Conservation (phyloP, 306 rosid species). For the Vigna angularis region DNA sequence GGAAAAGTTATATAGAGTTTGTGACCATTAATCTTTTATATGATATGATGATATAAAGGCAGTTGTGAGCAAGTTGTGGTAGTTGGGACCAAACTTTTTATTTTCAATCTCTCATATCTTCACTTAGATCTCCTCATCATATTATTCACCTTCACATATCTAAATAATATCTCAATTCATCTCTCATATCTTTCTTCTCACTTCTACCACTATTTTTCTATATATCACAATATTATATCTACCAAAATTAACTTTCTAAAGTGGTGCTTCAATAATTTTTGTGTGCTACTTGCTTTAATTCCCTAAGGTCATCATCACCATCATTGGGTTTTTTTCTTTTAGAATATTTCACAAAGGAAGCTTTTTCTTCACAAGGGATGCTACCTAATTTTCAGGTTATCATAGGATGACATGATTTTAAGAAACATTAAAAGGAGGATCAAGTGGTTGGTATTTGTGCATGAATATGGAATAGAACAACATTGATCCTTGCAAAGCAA, state of each 20-base stretch:
- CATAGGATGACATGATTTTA: conserved; percentile 9
- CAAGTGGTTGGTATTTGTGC: conserved; percentile 12
- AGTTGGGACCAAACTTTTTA: conserved; percentile 1
- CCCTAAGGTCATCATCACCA: conserved; percentile 23
- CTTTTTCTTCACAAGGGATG: conserved; percentile 32
- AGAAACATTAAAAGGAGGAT: conserved; percentile 30
- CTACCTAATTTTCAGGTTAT: conserved; percentile 37
- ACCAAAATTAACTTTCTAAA: conserved; percentile 16
- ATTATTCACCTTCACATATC: conserved; percentile 1
- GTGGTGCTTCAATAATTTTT: conserved; percentile 20
- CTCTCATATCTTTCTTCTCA: background rate
- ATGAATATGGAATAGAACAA: background rate
- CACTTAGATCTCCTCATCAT: background rate
- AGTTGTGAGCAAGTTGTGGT: background rate
- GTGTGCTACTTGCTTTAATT: conserved; percentile 23
- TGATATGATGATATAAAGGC: background rate
- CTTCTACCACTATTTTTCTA: background rate
- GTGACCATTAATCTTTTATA: background rate
- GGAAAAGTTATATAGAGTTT: background rate
- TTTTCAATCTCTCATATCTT: background rate
- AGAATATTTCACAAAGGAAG: conserved; percentile 12
- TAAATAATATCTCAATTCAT: conserved; percentile 23
- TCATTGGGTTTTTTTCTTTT: background rate
- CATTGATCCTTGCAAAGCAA: background rate
- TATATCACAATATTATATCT: conserved; percentile 7